phyloP scores from a whole-genome alignment of 129 eudicot species.

The Chrysanthemum seticuspe region DNA sequence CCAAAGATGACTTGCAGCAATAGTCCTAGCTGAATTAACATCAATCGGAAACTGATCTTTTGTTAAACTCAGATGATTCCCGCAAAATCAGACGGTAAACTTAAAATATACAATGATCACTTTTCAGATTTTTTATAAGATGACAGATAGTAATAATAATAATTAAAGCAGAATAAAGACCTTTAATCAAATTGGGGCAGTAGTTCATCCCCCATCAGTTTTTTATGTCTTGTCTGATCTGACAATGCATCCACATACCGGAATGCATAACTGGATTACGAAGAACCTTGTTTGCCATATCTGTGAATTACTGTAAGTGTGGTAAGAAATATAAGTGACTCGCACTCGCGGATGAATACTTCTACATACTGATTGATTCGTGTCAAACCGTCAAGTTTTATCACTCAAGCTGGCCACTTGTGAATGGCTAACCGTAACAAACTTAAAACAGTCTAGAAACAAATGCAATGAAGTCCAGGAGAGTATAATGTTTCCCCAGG shows the following conservation, averaged over 20 bases:
- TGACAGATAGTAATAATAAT: constrained; percentile 13
- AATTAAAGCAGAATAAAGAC: constrained; percentile 28
- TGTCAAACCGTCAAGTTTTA: no score
- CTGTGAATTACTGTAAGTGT: not conserved
- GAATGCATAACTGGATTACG: constrained; percentile 76
- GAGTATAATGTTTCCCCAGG: no score
- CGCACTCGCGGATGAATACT: constrained; percentile 49
- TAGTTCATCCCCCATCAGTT: constrained; percentile 67
- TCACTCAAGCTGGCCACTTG: no score
- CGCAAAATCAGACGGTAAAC: constrained; percentile 23
- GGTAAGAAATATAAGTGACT: not conserved
- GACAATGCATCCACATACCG: constrained; percentile 33
- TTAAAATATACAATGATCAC: not conserved
- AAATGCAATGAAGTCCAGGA: no score
- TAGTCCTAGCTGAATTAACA: constrained; percentile 71
- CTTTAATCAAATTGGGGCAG: constrained; percentile 81
- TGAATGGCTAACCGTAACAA: no score
- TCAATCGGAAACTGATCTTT: constrained; percentile 82
- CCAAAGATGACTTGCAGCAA: constrained; percentile 99
- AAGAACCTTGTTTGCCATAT: constrained; percentile 69
- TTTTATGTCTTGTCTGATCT: constrained; percentile 21
- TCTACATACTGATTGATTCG: constrained; percentile 80
- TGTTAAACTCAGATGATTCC: constrained; percentile 96
- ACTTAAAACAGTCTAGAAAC: no score
- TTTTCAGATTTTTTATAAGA: not conserved